phyloP scores from a whole-genome alignment of 441 rosid species.

The Breynia disticha region DNA sequence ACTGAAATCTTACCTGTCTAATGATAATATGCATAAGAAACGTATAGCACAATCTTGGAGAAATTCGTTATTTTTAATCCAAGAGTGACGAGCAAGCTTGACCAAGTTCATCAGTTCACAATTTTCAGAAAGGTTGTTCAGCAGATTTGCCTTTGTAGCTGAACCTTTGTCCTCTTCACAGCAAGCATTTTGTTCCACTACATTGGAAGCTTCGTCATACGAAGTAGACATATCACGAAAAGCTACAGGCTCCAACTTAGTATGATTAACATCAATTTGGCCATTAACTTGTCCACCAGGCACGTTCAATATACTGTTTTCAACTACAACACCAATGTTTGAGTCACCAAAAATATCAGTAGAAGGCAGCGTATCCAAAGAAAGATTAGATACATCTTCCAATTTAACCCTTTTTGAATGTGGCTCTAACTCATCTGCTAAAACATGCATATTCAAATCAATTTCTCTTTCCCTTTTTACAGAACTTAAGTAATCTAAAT shows the following conservation, averaged over 20 bases:
- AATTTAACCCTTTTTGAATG: conserved; percentile 54
- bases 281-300: conserved; percentile 48
- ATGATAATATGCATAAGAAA: conserved; percentile 83
- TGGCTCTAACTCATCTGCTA: conserved; percentile 53
- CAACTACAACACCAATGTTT: conserved; percentile 35
- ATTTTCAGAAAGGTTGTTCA: conserved; percentile 43
- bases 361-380: conserved; percentile 23
- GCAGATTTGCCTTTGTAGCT: conserved; percentile 21
- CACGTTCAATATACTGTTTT: conserved; percentile 33
- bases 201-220: conserved; percentile 36
- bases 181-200: conserved; percentile 28
- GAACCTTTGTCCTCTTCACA: conserved; percentile 37
- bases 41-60: conserved; percentile 98
- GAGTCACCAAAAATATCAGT: conserved; percentile 32
- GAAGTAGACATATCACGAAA: conserved; percentile 15
- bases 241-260: conserved; percentile 47
- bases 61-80: conserved; percentile 89
- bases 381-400: conserved; percentile 38
- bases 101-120: conserved; percentile 59
- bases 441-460: conserved; percentile 78
- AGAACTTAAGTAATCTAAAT: conserved; percentile 29
- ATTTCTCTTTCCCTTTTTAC: conserved; percentile 57
- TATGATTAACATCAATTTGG: conserved; percentile 37
- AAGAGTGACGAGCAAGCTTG: conserved; percentile 74
- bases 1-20: conserved; percentile 67